Conservation (phyloP, 2,329 filamentous ascomycete genomes). For the Sclerotinia subarctica region DNA sequence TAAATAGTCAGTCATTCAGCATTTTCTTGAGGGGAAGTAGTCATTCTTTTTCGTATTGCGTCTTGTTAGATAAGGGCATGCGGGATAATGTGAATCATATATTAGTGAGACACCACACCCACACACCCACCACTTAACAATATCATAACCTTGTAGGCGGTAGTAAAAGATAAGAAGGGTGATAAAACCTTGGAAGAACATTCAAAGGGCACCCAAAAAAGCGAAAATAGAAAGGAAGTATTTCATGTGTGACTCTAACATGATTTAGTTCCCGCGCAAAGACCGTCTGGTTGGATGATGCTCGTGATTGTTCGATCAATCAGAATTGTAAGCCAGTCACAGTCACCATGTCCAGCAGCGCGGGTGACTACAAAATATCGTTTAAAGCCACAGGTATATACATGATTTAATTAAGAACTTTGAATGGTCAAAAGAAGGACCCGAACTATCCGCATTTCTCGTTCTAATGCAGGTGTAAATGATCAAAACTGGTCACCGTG, state of each 20-base stretch:
- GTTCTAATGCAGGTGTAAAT: slow-evolving; percentile 16
- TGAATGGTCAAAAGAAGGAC: slow-evolving; percentile 5
- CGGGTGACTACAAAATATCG: slow-evolving; percentile 5
- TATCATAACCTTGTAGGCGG: background rate
- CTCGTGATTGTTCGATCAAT: slow-evolving; percentile 23
- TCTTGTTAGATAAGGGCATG: slow-evolving; percentile 29
- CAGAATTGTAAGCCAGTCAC: background rate
- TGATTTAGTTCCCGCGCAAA: slow-evolving; percentile 11
- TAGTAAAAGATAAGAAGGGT: slow-evolving; percentile 15
- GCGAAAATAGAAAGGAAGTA: slow-evolving; percentile 45
- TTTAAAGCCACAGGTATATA: slow-evolving; percentile 14
- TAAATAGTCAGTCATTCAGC: slow-evolving; percentile 34
- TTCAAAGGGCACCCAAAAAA: background rate
- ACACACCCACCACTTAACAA: slow-evolving; percentile 17
- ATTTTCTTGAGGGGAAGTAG: slow-evolving; percentile 27
- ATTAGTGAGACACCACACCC: slow-evolving; percentile 29
- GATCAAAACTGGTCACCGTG: slow-evolving; percentile 10
- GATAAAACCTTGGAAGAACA: background rate
- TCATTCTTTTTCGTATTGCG: slow-evolving; percentile 28
- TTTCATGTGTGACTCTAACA: slow-evolving; percentile 22
- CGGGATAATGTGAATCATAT: slow-evolving; percentile 31
- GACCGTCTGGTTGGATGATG: slow-evolving; percentile 8
- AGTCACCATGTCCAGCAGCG: background rate
- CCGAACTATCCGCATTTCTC: background rate
- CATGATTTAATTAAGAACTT: background rate